These are phyloP conservation scores for Phanerochaete sordida DNA, from an alignment of 768 basidiomycete genomes.

Conservation along the genomic window DNA sequence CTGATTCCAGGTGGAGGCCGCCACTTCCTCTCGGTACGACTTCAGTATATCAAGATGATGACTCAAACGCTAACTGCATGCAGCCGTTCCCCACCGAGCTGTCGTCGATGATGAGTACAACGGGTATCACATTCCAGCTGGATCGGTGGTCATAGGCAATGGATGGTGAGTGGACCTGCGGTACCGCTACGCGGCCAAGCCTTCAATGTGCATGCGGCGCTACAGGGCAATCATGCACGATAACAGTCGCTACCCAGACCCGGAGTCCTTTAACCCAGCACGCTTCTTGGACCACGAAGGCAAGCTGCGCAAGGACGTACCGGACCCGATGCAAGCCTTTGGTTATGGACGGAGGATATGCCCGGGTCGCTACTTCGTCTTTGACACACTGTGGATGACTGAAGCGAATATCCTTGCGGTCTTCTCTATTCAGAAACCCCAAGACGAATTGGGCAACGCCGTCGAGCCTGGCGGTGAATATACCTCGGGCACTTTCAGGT, in stretches of 20 bases:
- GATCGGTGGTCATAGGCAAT: neutral
- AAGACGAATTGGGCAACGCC: neutral
- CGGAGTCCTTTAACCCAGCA: conserved; percentile 19
- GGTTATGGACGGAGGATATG: conserved; percentile 10
- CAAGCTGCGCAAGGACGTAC: conserved; percentile 14
- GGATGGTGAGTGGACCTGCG: too few relatives aligned
- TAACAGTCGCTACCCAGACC: conserved; percentile 14
- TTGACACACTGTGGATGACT: neutral
- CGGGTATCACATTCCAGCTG: neutral
- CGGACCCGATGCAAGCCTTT: neutral
- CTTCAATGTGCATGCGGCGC: neutral
- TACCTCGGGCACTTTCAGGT: conserved; percentile 4
- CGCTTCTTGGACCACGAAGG: conserved; percentile 14
- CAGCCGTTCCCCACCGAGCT: neutral
- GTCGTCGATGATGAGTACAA: neutral
- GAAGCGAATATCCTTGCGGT: neutral
- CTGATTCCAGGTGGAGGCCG: too few relatives aligned
- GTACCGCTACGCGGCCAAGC: too few relatives aligned
- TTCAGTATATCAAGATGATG: too few relatives aligned
- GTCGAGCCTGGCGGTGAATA: neutral
- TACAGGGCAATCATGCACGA: conserved; percentile 21
- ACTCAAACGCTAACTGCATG: too few relatives aligned
- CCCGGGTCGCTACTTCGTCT: neutral
- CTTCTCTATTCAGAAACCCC: neutral
- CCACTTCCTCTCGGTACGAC: too few relatives aligned